These are phyloP conservation scores for Castanea sativa DNA, from an alignment of 306 rosid species.

Conservation along the genomic window DNA sequence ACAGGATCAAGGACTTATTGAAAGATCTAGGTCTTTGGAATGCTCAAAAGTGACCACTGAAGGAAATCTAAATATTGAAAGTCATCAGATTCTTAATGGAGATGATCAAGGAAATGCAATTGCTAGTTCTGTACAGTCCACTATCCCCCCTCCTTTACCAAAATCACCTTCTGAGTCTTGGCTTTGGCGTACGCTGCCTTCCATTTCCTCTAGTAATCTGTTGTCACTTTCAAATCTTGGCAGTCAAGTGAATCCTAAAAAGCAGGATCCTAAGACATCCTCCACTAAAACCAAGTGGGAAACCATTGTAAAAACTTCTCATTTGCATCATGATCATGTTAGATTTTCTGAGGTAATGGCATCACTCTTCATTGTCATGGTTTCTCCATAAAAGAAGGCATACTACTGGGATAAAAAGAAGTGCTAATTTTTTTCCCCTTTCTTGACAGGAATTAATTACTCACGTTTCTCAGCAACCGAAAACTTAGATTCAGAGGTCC, in stretches of 20 bases:
- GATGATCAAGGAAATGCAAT: conserved; percentile 27
- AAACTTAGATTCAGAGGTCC: conserved; percentile 33
- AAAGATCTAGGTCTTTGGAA: conserved; percentile 24
- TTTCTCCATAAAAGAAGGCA: conserved; percentile 1
- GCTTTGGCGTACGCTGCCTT: conserved; percentile 85
- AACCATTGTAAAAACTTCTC: conserved; percentile 83
- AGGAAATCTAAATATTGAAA: conserved; percentile 27
- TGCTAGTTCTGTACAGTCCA: conserved; percentile 32
- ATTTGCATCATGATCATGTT: conserved; percentile 62
- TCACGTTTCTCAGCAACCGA: conserved; percentile 51
- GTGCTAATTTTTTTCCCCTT: conserved; percentile 7
- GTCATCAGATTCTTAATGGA: conserved; percentile 34
- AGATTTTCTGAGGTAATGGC: conserved; percentile 86
- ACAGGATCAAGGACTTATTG: conserved; percentile 27
- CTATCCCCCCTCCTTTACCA: conserved; percentile 77
- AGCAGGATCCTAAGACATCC: conserved; percentile 39
- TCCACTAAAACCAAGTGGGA: conserved; percentile 73
- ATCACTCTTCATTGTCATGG: not conserved
- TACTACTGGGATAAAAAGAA: not conserved
- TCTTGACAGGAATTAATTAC: conserved; percentile 67
- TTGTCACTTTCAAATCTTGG: conserved; percentile 36
- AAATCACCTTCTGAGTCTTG: conserved; percentile 95
- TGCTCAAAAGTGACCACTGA: conserved; percentile 24
- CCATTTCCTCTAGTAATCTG: conserved; percentile 44
- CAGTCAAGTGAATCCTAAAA: conserved; percentile 31